Evolutionary conservation across 2,329 filamentous ascomycete genomes (phyloP).

Genomic region (Exophiala calicioides): DNA sequence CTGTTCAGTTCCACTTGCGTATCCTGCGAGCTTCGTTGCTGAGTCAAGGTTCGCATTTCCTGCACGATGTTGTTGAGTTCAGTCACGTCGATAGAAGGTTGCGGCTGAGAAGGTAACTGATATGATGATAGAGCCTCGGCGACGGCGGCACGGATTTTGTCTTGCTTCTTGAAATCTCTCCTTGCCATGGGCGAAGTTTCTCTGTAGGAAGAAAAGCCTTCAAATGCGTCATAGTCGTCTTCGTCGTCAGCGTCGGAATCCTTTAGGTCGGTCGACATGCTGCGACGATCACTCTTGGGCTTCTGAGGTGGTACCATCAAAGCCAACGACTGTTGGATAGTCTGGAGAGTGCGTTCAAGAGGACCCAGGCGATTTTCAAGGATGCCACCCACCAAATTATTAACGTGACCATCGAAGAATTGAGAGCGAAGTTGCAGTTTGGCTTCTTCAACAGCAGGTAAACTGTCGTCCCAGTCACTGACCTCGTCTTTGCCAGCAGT

Average conservation of each 20-base stretch:
- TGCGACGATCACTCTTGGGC: conserved; percentile 62
- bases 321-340: conserved; percentile 70
- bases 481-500: conserved; percentile 49
- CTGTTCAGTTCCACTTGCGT: conserved; percentile 58
- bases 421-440: conserved; percentile 78
- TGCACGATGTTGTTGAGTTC: conserved; percentile 43
- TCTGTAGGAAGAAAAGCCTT: conserved; percentile 57
- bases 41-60: conserved; percentile 34
- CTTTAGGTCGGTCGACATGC: conserved; percentile 65
- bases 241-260: conserved; percentile 95
- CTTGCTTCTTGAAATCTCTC: conserved; percentile 64
- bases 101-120: conserved; percentile 30
- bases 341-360: conserved; percentile 73
- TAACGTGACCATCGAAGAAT: conserved; percentile 91
- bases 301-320: conserved; percentile 59
- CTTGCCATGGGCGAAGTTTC: conserved; percentile 69
- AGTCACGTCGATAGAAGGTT: conserved; percentile 39
- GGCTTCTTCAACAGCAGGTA: conserved; percentile 78
- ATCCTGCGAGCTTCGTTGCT: conserved; percentile 23
- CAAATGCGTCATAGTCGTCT: conserved; percentile 64
- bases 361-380: conserved; percentile 76
- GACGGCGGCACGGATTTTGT: conserved; percentile 62
- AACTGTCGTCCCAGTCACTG: conserved; percentile 90
- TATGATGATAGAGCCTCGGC: conserved; percentile 64
- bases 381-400: conserved; percentile 77